These are phyloP conservation scores for Plasmodium relictum DNA, from an alignment of 169 alveolate genomes.

Conservation along the genomic window DNA sequence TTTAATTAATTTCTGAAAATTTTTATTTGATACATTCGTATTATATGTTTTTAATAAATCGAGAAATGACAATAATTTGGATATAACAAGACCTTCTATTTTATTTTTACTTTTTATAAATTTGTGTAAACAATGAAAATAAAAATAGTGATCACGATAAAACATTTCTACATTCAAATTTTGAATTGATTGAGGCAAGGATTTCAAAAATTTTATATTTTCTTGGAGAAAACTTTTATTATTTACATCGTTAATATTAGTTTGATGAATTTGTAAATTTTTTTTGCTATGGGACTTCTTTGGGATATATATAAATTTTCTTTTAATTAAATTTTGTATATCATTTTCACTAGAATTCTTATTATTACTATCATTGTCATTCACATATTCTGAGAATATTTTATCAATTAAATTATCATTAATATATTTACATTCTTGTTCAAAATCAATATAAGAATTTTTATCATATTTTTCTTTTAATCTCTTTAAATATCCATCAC, in stretches of 20 bases:
- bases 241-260: neutral
- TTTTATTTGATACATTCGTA: constrained; percentile 16
- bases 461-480: constrained; percentile 40
- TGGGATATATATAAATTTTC: constrained; percentile 43
- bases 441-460: constrained; percentile 13
- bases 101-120: constrained; percentile 70
- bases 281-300: neutral
- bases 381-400: constrained; percentile 20
- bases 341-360: neutral
- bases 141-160: constrained; percentile 60
- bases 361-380: neutral
- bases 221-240: constrained; percentile 49
- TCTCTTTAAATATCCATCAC: constrained; percentile 51
- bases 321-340: neutral
- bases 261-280: neutral
- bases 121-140: constrained; percentile 45
- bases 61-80: constrained; percentile 28
- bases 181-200: constrained; percentile 61
- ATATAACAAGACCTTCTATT: constrained; percentile 46
- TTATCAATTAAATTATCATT: constrained; percentile 24
- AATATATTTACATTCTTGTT: constrained; percentile 54
- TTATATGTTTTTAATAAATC: constrained; percentile 48
- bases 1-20: constrained; percentile 18
- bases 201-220: constrained; percentile 41
- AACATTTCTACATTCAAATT: constrained; percentile 55